phyloP scores from a whole-genome alignment of 352 stramenopile genomes.

The Phytophthora melonis region DNA sequence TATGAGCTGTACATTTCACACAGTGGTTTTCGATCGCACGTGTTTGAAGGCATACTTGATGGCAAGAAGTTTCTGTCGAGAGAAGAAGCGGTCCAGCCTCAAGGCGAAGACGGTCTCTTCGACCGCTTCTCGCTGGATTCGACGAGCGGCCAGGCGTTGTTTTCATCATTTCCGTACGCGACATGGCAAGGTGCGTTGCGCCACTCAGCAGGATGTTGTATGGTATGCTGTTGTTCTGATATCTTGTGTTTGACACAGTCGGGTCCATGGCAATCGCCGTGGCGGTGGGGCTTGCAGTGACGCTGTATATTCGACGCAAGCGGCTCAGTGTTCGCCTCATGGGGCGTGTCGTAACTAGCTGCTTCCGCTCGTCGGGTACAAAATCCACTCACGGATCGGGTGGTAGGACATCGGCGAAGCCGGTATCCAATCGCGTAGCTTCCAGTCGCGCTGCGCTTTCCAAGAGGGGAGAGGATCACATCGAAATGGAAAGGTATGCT shows the following conservation, averaged over 20 bases:
- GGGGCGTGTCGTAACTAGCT: slow-evolving; percentile 28
- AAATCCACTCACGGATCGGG: slow-evolving; percentile 8
- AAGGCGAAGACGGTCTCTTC: slow-evolving; percentile 45
- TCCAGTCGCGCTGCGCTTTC: slow-evolving; percentile 31
- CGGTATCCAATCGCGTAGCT: slow-evolving; percentile 29
- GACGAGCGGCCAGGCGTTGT: slow-evolving; percentile 32
- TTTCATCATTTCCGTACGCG: slow-evolving; percentile 54
- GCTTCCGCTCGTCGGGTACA: slow-evolving; percentile 20
- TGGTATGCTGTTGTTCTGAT: neutral
- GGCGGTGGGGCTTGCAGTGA: slow-evolving; percentile 56
- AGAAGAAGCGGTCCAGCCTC: slow-evolving; percentile 35
- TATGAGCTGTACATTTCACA: slow-evolving; percentile 75
- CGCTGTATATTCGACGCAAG: slow-evolving; percentile 64
- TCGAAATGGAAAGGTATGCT: slow-evolving; percentile 56
- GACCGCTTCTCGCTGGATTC: slow-evolving; percentile 44
- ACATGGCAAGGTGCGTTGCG: slow-evolving; percentile 65
- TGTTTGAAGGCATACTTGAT: slow-evolving; percentile 56
- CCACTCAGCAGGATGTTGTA: neutral
- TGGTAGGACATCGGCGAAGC: slow-evolving; percentile 32
- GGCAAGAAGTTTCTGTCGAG: slow-evolving; percentile 50
- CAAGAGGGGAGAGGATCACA: slow-evolving; percentile 40
- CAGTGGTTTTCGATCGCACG: slow-evolving; percentile 60
- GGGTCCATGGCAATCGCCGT: slow-evolving; percentile 59
- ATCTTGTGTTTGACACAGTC: slow-evolving; percentile 35
- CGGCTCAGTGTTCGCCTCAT: slow-evolving; percentile 30